phyloP scores from a whole-genome alignment of 2,329 filamentous ascomycete genomes.

The Verticillium zaregamsianum region DNA sequence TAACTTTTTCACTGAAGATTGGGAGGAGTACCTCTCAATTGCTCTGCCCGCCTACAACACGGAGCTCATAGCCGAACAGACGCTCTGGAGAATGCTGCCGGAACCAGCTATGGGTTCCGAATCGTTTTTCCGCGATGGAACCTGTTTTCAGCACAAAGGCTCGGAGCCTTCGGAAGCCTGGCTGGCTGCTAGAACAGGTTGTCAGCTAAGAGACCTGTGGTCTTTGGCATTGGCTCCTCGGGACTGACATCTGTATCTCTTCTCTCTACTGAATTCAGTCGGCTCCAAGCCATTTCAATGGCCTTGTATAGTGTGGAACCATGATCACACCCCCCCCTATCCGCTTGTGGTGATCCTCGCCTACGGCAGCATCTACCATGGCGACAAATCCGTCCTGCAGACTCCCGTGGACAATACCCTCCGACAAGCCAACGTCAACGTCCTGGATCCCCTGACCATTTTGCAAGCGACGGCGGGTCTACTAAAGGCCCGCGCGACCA shows the following conservation, averaged over 20 bases:
- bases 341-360: no score
- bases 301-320: background rate
- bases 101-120: constrained; percentile 14
- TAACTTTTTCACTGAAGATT: constrained; percentile 13
- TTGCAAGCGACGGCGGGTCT: no score
- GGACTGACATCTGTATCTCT: background rate
- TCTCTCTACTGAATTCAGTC: background rate
- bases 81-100: constrained; percentile 15
- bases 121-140: constrained; percentile 10
- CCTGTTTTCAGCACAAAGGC: constrained; percentile 5
- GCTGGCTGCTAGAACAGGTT: constrained; percentile 15
- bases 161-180: constrained; percentile 17
- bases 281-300: background rate
- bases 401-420: no score
- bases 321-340: background rate
- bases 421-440: no score
- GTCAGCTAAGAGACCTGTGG: constrained; percentile 15
- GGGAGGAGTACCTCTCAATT: constrained; percentile 15
- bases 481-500: no score
- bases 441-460: no score
- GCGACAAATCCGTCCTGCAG: no score
- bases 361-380: no score
- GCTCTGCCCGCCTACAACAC: constrained; percentile 17
- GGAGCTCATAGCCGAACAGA: constrained; percentile 18
- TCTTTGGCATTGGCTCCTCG: constrained; percentile 8